Percentiles rank a stretch among this genome's conserved stretches.
These are phyloP conservation scores for Acanthamoeba quina DNA, from an alignment of 208 protist species.

Conservation along the genomic window DNA sequence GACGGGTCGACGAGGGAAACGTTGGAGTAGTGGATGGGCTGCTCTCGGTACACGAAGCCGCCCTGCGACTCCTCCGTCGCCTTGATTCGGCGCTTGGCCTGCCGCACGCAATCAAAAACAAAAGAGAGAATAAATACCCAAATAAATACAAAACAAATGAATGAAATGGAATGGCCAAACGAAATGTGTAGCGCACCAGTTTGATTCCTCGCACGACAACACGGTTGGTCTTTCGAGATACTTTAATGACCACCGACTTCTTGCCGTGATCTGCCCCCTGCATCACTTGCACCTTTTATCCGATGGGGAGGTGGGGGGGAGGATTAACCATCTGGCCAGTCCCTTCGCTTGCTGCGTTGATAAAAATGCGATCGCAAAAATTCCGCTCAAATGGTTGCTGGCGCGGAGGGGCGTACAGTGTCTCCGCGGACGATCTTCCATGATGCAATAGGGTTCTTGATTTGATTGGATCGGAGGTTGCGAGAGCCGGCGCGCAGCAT, in stretches of 20 bases:
- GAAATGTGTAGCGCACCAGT: not conserved
- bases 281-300: slow-evolving; percentile 62
- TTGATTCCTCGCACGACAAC: slow-evolving; percentile 29
- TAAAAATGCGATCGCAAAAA: not conserved
- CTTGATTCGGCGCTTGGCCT: slow-evolving; percentile 58
- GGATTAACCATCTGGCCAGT: not conserved
- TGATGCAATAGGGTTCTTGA: not conserved
- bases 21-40: slow-evolving; percentile 69
- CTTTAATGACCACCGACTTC: slow-evolving; percentile 16
- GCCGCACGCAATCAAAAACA: not conserved
- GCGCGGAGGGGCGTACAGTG: not conserved
- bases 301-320: not conserved
- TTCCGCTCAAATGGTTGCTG: not conserved
- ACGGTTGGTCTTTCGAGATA: slow-evolving; percentile 16
- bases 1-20: slow-evolving; percentile 56
- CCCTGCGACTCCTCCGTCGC: slow-evolving; percentile 9
- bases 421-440: slow-evolving; percentile 59
- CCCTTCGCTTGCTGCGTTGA: not conserved
- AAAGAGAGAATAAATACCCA: too few relatives aligned
- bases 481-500: not conserved
- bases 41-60: slow-evolving; percentile 30
- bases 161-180: not conserved
- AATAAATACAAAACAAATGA: not conserved
- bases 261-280: slow-evolving; percentile 45
- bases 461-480: not conserved